A percentile compares a stretch with the other conserved stretches of the same genome.
Evolutionary conservation across 768 basidiomycete species (phyloP).

Genomic region (Mrakia frigida): DNA sequence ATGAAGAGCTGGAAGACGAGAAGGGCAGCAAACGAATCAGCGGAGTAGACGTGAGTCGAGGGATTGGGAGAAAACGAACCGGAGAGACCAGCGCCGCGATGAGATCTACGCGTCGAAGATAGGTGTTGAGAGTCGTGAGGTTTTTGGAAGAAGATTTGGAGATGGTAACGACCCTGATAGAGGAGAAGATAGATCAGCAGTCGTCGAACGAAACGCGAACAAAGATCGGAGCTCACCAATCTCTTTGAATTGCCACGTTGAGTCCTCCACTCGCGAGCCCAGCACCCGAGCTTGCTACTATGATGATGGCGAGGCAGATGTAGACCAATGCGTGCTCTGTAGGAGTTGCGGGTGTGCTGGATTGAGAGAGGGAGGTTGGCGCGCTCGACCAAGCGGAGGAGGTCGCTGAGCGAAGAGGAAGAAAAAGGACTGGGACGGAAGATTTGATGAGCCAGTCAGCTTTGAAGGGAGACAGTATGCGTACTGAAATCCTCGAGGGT

Average conservation of each 20-base stretch:
- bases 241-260: conserved; percentile 51
- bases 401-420: conserved; percentile 15
- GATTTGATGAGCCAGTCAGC: not conserved
- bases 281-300: conserved; percentile 45
- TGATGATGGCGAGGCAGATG: conserved; percentile 45
- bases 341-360: not conserved
- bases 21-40: not conserved
- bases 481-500: not conserved
- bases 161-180: conserved; percentile 45
- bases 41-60: not conserved
- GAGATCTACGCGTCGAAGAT: conserved; percentile 47
- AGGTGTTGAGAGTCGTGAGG: conserved; percentile 51
- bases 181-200: not conserved
- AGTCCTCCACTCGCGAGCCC: conserved; percentile 49
- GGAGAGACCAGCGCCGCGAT: conserved; percentile 53
- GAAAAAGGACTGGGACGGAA: conserved; percentile 18
- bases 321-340: conserved; percentile 33
- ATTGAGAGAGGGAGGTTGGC: not conserved
- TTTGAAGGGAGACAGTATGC: not conserved
- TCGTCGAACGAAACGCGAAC: too few species aligned
- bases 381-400: conserved; percentile 1
- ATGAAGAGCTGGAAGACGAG: conserved; percentile 47
- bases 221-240: conserved; percentile 46
- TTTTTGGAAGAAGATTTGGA: conserved; percentile 42
- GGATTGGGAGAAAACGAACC: not conserved